phyloP scores from a whole-genome alignment of 2,329 filamentous ascomycete genomes.

The Amauroascus verrucosus region DNA sequence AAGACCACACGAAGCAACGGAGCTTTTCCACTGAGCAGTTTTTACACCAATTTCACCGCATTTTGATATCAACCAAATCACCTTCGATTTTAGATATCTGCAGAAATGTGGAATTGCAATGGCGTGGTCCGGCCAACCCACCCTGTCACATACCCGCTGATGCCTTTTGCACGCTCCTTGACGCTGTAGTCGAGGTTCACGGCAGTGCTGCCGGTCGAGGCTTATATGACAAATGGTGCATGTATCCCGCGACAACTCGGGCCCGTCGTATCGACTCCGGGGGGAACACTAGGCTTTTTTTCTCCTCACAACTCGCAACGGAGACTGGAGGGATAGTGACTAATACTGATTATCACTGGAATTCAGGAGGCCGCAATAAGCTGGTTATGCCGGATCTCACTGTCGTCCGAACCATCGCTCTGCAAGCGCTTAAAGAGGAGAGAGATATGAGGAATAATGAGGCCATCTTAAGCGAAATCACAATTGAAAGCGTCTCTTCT shows the following conservation, averaged over 20 bases:
- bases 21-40: conserved; percentile 13
- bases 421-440: conserved; percentile 26
- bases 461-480: neutral
- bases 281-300: conserved; percentile 1
- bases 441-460: neutral
- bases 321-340: neutral
- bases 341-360: conserved; percentile 15
- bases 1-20: conserved; percentile 9
- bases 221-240: conserved; percentile 42
- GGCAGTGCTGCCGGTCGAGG: conserved; percentile 40
- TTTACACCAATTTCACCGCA: conserved; percentile 23
- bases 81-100: conserved; percentile 25
- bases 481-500: conserved; percentile 14
- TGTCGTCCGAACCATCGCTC: conserved; percentile 30
- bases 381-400: conserved; percentile 26
- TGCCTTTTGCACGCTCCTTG: conserved; percentile 45
- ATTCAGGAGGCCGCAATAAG: conserved; percentile 22
- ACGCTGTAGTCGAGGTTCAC: conserved; percentile 43
- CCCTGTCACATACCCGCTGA: conserved; percentile 26
- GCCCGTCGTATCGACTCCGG: conserved; percentile 14
- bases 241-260: conserved; percentile 21
- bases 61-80: conserved; percentile 26
- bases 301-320: neutral
- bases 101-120: conserved; percentile 16
- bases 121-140: conserved; percentile 17